Conservation (phyloP, 768 basidiomycete genomes). For the Tylopilus cervinicoccineus region DNA sequence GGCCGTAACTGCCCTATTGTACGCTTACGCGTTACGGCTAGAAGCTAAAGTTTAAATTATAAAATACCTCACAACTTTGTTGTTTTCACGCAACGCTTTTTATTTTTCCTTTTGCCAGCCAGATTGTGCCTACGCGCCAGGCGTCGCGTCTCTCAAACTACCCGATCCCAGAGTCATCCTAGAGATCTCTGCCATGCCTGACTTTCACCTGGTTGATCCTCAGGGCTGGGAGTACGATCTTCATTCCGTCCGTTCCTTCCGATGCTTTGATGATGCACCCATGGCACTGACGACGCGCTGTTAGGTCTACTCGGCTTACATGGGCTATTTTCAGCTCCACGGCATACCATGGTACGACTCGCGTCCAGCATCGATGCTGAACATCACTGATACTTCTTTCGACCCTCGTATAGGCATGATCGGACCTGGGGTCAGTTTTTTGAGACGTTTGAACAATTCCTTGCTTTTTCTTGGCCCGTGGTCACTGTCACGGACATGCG, state of each 20-base stretch:
- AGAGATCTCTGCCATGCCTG: conserved; percentile 41
- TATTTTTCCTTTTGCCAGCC: not conserved
- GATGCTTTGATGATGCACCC: not conserved
- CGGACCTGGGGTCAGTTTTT: conserved; percentile 78
- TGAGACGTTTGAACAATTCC: conserved; percentile 73
- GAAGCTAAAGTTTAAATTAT: conserved; percentile 18
- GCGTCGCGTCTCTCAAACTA: not conserved
- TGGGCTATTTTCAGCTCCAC: conserved; percentile 73
- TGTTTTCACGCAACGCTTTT: not conserved
- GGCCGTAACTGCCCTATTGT: conserved; percentile 18
- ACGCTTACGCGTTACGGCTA: conserved; percentile 16
- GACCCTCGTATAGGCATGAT: conserved; percentile 57
- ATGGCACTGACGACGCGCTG: not conserved
- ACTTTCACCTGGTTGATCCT: conserved; percentile 72
- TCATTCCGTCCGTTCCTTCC: conserved; percentile 54
- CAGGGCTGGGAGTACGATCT: conserved; percentile 79
- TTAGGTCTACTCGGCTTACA: conserved; percentile 69
- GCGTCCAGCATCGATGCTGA: not conserved
- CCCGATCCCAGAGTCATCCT: not conserved
- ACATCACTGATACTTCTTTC: not conserved
- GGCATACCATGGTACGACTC: conserved; percentile 56
- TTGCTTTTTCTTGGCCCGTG: conserved; percentile 80
- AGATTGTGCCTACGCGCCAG: not conserved
- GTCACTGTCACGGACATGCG: conserved; percentile 70
- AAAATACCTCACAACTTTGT: conserved; percentile 2